Evolutionary conservation across 495 filamentous ascomycete species (phyloP), one percentile per base, ranked within the genome.

Genomic region (Astrothelium subdiscretum): DNA sequence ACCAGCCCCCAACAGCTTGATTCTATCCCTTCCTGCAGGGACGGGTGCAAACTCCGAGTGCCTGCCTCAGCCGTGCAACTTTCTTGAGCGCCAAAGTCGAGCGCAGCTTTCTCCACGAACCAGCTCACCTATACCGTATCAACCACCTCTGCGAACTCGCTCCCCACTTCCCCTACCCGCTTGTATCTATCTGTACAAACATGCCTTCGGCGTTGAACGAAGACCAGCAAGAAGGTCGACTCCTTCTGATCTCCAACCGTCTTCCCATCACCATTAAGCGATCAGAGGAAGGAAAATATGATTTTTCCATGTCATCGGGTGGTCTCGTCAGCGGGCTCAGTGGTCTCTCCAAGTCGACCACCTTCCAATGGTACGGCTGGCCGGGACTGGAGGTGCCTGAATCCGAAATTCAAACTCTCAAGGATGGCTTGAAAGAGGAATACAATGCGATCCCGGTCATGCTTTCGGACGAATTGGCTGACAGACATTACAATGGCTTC

Each of bases 301-400:
- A 85, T 65, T 95, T 96, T 74, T 88, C 85, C 72, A 95, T 95
- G 88, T 96, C 92, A 15, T 96, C 92, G 6, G 92, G 92, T 61
- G 92, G 92, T 15, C 81, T 98, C 40, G 91, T 98, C 59, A 95
- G 87, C 40, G 94, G 92, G 1, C 74, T 98, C 59, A 91, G 87
- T 65, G 94, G 92, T 22, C 75, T 98, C 66, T 87, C 89, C 65
- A 96, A 96, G 73, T 84, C 88, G 8, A 96, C 90, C 12, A 92
- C 85, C 48, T 97, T 96, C 76, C 86, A 90, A 72, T 98, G 94
- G 92, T 97, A 96, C 73, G 92, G 92, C 63, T 98, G 94, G 94
- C 91, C 92, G 8, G 92, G 92, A 31, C 71, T 96, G 61, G 89
- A 96, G 31, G 76, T 84, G 2, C 76, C 77, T 29, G 75, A 79